Evolutionary conservation across 2,329 filamentous ascomycete genomes (phyloP).

Genomic region (Aspergillus sp.): DNA sequence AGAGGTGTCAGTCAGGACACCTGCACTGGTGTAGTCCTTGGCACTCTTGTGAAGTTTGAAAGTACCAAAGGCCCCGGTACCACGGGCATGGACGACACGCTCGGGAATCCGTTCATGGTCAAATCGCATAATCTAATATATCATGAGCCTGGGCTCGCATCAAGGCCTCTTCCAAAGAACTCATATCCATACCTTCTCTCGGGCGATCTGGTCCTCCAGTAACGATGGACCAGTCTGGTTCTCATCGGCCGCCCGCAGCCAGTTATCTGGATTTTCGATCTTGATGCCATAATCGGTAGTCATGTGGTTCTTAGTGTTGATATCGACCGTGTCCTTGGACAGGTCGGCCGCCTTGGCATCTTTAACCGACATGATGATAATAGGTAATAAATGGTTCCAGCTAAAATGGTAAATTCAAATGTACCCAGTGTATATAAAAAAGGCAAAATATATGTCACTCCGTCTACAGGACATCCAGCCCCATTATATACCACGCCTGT

Average conservation of each 20-base stretch:
- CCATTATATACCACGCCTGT: neutral
- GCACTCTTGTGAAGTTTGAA: slow-evolving; percentile 60
- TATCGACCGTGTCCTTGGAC: slow-evolving; percentile 49
- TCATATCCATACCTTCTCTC: slow-evolving; percentile 56
- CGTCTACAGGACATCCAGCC: neutral
- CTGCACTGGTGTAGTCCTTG: slow-evolving; percentile 54
- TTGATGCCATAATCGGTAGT: slow-evolving; percentile 73
- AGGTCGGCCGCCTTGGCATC: slow-evolving; percentile 55
- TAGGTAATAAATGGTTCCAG: neutral
- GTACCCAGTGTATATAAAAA: neutral
- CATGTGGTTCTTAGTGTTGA: slow-evolving; percentile 51
- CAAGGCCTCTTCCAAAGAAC: neutral
- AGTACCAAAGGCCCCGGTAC: slow-evolving; percentile 56
- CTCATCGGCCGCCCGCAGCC: slow-evolving; percentile 58
- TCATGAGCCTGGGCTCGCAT: neutral
- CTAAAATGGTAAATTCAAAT: neutral
- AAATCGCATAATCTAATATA: slow-evolving; percentile 50
- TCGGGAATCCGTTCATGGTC: slow-evolving; percentile 66
- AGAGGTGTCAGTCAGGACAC: slow-evolving; percentile 59
- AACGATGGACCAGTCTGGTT: slow-evolving; percentile 59
- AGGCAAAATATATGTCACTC: neutral
- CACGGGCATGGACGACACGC: slow-evolving; percentile 59
- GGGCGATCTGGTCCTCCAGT: slow-evolving; percentile 62
- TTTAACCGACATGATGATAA: neutral
- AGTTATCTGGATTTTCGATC: slow-evolving; percentile 66